Percentiles rank a stretch among this genome's conserved stretches.
Evolutionary conservation across 768 basidiomycete species (phyloP).

Genomic region (Lanmaoa rubissima): DNA sequence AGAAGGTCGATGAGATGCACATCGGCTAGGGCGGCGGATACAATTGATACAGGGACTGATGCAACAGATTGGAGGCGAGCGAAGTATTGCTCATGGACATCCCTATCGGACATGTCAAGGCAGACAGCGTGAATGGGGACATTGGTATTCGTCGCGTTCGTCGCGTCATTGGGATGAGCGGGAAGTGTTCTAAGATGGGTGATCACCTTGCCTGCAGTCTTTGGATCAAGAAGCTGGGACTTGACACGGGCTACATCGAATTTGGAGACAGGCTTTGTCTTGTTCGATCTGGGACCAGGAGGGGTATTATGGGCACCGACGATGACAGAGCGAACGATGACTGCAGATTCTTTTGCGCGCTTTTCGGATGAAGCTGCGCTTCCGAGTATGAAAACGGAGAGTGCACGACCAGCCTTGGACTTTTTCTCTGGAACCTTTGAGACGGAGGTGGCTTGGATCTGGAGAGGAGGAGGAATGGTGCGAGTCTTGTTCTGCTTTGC

Average conservation of each 20-base stretch:
- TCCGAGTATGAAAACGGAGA: constrained; percentile 33
- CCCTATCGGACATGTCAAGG: constrained; percentile 59
- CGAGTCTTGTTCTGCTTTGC: constrained; percentile 27
- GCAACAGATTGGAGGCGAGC: constrained; percentile 47
- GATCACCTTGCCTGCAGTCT: constrained; percentile 69
- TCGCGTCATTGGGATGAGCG: constrained; percentile 9
- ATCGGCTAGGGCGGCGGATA: constrained; percentile 53
- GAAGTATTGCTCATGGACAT: constrained; percentile 62
- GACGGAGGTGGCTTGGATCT: constrained; percentile 30
- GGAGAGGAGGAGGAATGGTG: constrained; percentile 6
- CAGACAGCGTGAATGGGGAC: constrained; percentile 79
- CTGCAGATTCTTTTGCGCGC: constrained; percentile 62
- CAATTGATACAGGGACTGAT: constrained; percentile 47
- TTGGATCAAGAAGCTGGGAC: constrained; percentile 61
- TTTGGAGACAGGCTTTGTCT: constrained; percentile 42
- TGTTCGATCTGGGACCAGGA: constrained; percentile 33
- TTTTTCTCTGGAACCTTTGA: constrained; percentile 42
- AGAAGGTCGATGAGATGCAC: constrained; percentile 64
- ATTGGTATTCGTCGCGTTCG: constrained; percentile 15
- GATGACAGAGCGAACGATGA: constrained; percentile 65
- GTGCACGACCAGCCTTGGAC: constrained; percentile 33
- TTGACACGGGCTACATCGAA: constrained; percentile 64
- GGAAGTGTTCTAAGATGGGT: constrained; percentile 65
- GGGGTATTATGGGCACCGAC: constrained; percentile 46
- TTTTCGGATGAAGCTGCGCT: constrained; percentile 44